Evolutionary conservation across 2,329 filamentous ascomycete species (phyloP).

Genomic region (Chaetomiaceae sp.): DNA sequence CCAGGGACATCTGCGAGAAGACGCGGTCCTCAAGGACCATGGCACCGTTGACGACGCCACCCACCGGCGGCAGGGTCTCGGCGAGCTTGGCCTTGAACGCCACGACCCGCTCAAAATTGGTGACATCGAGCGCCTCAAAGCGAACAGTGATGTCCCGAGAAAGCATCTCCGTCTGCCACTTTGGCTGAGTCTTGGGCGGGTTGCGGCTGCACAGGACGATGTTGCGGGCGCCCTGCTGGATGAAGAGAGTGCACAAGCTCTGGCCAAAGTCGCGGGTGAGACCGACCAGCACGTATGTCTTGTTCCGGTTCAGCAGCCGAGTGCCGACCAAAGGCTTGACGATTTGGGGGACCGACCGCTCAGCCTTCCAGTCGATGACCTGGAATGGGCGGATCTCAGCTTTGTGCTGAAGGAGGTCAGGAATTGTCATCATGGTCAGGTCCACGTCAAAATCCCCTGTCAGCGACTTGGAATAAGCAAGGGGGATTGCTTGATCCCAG

Average conservation of each 20-base stretch:
- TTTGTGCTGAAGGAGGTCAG: slow-evolving; percentile 22
- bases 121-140: slow-evolving; percentile 28
- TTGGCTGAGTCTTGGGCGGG: slow-evolving; percentile 24
- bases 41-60: slow-evolving; percentile 38
- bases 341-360: slow-evolving; percentile 25
- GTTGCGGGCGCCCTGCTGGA: slow-evolving; percentile 33
- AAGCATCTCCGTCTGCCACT: slow-evolving; percentile 31
- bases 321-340: slow-evolving; percentile 24
- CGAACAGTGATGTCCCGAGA: slow-evolving; percentile 21
- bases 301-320: slow-evolving; percentile 27
- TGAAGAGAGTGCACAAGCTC: slow-evolving; percentile 35
- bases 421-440: slow-evolving; percentile 20
- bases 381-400: slow-evolving; percentile 23
- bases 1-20: slow-evolving; percentile 36
- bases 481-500: slow-evolving; percentile 23
- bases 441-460: background rate
- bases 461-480: slow-evolving; percentile 14
- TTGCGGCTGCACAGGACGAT: slow-evolving; percentile 37
- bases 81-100: slow-evolving; percentile 24
- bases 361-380: slow-evolving; percentile 35
- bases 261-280: slow-evolving; percentile 41
- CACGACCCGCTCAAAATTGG: slow-evolving; percentile 25
- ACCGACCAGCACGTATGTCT: slow-evolving; percentile 37
- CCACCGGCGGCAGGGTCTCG: slow-evolving; percentile 28
- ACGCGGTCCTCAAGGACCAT: slow-evolving; percentile 41